phyloP scores from a whole-genome alignment of 208 protist species.

The Leishmania guyanensis region DNA sequence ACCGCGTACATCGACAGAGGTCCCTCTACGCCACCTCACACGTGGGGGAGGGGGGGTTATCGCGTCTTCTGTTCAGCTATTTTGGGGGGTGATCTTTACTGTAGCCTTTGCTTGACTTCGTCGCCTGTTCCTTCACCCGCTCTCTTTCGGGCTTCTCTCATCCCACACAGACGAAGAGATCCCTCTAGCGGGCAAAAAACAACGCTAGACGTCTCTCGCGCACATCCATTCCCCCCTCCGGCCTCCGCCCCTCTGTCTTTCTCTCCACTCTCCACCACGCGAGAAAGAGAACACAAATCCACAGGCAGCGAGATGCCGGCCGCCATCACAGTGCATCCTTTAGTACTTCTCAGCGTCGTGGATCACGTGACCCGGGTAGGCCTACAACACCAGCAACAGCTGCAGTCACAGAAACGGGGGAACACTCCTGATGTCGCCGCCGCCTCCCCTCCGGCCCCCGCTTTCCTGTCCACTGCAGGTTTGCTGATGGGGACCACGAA shows the following conservation, averaged over 20 bases:
- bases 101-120: too few relatives aligned
- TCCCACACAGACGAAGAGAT: too few relatives aligned
- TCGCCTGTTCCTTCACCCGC: too few relatives aligned
- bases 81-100: too few relatives aligned
- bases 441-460: not conserved
- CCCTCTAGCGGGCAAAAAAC: not conserved
- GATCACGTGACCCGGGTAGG: slow-evolving; percentile 60
- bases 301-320: not conserved
- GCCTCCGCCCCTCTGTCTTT: not conserved
- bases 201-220: not conserved
- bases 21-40: too few relatives aligned
- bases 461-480: slow-evolving; percentile 1
- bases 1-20: too few relatives aligned
- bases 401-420: not conserved
- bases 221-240: not conserved
- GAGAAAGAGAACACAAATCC: not conserved
- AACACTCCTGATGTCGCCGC: not conserved
- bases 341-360: slow-evolving; percentile 73
- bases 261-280: not conserved
- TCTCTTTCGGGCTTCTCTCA: too few relatives aligned
- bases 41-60: too few relatives aligned
- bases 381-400: not conserved
- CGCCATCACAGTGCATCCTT: slow-evolving; percentile 47
- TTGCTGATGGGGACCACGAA: slow-evolving; percentile 23
- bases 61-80: too few relatives aligned